Evolutionary conservation across 495 filamentous ascomycete species (phyloP), one percentile per base, ranked within the genome.

Genomic region (Penicillium bovifimosum): DNA sequence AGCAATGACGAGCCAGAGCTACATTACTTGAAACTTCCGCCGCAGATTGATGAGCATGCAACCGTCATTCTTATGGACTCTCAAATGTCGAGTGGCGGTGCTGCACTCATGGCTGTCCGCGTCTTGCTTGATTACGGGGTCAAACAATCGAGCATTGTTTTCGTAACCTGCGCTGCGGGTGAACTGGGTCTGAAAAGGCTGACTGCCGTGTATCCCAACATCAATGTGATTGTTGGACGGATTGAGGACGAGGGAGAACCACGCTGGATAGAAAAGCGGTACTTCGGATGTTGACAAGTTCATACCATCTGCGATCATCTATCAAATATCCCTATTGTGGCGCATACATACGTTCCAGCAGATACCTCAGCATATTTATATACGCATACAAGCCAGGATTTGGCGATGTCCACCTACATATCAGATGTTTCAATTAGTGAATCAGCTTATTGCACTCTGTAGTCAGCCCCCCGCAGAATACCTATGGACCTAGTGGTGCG

Each of bases 81-180:
- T 16, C 93, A 98, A 64, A 96, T 98, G 86, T 86, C 86, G 13
- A 89, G 85, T 53, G 93, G 93, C 14, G 92, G 90, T 29, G 90
- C 93, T 34, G 95, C 91, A 6, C 74, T 98, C 41, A 98, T 98
- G 93, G 91, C 93, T 4, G 92, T 97, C 27, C 85, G 89, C 55
- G 90, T 98, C 32, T 70, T 98, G 51, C 82, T 95, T 38, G 93
- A 98, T 69, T 90, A 97, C 63, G 93, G 93, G 2, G 91, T 97
- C n/a, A 71, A 80, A 16, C 85, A 91, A 63, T 82, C 89, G 14
- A 83, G 78, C 49, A 93, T 98, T 52, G 86, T 95, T 26, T 89
- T 95, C 67, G 90, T 93, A 38, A 91, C 90, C 6, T 92, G 88
- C 62, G 81, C 86, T 50, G 90, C 88, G 1, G 89, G 89, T n/a